Evolutionary conservation across 768 basidiomycete species (phyloP), one percentile per base, ranked within the genome.

Genomic region (Podaxis sp.): DNA sequence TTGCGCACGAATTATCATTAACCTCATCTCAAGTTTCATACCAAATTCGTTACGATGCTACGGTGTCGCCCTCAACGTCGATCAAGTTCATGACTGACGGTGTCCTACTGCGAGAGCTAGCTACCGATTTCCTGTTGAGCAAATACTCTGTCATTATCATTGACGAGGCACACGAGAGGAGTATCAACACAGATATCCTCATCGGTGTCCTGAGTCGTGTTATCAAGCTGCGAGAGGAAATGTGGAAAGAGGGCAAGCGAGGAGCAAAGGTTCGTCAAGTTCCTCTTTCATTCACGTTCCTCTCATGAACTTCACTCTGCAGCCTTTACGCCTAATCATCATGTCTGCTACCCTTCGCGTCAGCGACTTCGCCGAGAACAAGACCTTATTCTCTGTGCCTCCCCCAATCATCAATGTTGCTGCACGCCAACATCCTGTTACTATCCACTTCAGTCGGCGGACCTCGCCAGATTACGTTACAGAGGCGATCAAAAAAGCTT

Each of bases 31-130:
- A 84, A 25, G 93, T 98, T 5, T 96, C 97, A 0, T 96, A 98
- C 74, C 96, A 98, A 73, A 98, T 99, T 64, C 91, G 97, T 64
- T 99, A 98, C 71, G 96, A 98, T 67, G 91, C 94, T 1, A 98
- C 94, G 0, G 89, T 94, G 0, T 94, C 94, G 3, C 82, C 93
- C 0, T 81, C 85, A 22, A 99, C 97, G 1, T 88, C 88, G 7
- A 95, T 99, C 79, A 98, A 98, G 74, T 99, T 98, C 80, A 98
- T 98, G 96, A 99, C 97, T 5, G 97, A 99, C 69, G 97, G 97
- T 77, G 94, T 99, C 27, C 78, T 99, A 37, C 79, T 99, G 15
- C 88, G 97, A 59, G 97, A 99, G 74, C 79, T 98, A 22, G 90
- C 94, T 0, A 85, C 85, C 12, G 96, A 99, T 71, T 97, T 99